Evolutionary conservation across 164 flowering plant genomes (phyloP).

Genomic region (Platanus orientalis): DNA sequence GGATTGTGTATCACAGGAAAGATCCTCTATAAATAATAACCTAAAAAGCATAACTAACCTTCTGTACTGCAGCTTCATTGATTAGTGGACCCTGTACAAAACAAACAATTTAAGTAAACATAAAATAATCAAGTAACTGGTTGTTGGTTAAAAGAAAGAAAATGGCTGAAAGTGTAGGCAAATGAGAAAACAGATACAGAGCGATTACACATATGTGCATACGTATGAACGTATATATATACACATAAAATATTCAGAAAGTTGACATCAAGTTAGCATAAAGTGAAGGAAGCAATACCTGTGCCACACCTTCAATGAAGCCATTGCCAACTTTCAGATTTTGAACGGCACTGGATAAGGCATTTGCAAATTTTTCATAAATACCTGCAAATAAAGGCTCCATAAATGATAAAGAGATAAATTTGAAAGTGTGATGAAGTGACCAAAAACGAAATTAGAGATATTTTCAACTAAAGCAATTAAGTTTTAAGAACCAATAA

Average conservation of each 20-base stretch:
- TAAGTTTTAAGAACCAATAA: neutral
- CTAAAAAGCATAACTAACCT: constrained; percentile 37
- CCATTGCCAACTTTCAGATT: constrained; percentile 91
- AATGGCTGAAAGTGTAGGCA: neutral
- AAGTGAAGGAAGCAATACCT: constrained; percentile 42
- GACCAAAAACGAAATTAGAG: neutral
- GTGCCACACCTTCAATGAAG: constrained; percentile 70
- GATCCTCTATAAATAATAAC: neutral
- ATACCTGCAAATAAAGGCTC: constrained; percentile 48
- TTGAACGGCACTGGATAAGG: constrained; percentile 70
- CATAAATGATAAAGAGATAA: neutral
- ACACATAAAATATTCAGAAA: no score
- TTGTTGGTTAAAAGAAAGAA: no score
- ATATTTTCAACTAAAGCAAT: neutral
- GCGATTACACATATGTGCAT: no score
- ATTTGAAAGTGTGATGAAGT: neutral
- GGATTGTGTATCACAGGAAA: neutral
- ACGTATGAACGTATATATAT: no score
- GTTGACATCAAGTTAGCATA: neutral
- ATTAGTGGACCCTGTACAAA: constrained; percentile 85
- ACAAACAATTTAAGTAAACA: neutral
- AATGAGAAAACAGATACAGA: neutral
- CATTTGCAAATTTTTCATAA: constrained; percentile 80
- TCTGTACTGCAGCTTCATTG: constrained; percentile 85
- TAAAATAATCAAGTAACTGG: neutral